Percentiles rank a stretch among this genome's conserved stretches.
These are phyloP conservation scores for Nitzschia inconspicua DNA, from an alignment of 108 stramenopile species.

Conservation along the genomic window DNA sequence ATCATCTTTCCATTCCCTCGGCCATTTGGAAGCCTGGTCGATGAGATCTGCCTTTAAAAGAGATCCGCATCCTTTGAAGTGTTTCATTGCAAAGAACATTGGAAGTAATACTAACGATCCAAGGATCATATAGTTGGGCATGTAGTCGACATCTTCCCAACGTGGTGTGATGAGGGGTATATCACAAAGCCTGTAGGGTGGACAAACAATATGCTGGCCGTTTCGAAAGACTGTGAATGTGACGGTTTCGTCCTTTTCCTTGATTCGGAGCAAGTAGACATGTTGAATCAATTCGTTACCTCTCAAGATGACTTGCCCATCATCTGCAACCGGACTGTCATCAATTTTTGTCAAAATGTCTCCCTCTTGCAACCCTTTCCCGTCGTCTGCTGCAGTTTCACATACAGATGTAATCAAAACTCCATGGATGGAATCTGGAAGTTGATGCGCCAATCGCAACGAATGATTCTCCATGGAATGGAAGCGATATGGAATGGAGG, in stretches of 20 bases:
- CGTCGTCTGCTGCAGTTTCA: conserved; percentile 19
- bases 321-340: conserved; percentile 46
- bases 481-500: conserved; percentile 22
- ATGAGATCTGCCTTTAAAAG: conserved; percentile 8
- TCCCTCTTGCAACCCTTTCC: conserved; percentile 22
- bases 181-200: not conserved
- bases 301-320: conserved; percentile 52
- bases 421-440: conserved; percentile 23
- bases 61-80: conserved; percentile 1
- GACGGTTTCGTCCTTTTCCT: not conserved
- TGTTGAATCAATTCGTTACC: conserved; percentile 35
- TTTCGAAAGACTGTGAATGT: not conserved
- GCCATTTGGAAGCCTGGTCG: not conserved
- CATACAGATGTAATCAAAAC: conserved; percentile 40
- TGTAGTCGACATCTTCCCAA: conserved; percentile 34
- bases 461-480: conserved; percentile 41
- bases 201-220: not conserved
- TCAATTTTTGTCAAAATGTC: conserved; percentile 53
- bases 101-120: conserved; percentile 11
- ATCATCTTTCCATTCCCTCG: conserved; percentile 8
- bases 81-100: not conserved
- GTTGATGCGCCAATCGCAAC: conserved; percentile 30
- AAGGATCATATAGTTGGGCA: conserved; percentile 30
- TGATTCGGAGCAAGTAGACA: not conserved
- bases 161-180: conserved; percentile 6